phyloP scores from a whole-genome alignment of 495 filamentous ascomycete genomes.

The Clohesyomyces aquaticus region DNA sequence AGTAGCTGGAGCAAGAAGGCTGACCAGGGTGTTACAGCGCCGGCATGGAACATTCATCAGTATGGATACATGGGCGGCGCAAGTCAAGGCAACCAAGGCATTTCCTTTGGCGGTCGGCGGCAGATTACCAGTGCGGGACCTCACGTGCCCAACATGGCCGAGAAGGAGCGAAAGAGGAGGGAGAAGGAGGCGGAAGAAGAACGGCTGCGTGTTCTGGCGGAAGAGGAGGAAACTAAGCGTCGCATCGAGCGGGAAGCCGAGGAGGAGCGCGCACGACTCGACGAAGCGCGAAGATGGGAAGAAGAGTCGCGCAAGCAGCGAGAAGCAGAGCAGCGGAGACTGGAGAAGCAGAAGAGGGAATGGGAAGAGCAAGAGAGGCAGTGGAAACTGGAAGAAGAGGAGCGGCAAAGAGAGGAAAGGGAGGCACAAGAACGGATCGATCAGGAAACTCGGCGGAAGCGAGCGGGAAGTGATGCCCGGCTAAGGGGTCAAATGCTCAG shows the following conservation, averaged over 20 bases:
- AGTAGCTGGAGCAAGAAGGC: conserved; percentile 90
- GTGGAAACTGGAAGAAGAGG: conserved; percentile 83
- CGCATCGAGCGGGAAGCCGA: conserved; percentile 68
- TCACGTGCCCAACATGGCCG: conserved; percentile 71
- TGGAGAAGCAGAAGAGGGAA: conserved; percentile 74
- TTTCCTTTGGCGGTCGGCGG: conserved; percentile 85
- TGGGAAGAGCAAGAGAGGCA: conserved; percentile 85
- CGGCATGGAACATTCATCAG: conserved; percentile 98
- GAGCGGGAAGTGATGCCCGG: conserved; percentile 63
- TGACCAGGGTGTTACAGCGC: conserved; percentile 77
- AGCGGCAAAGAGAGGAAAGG: conserved; percentile 70
- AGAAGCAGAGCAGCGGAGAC: conserved; percentile 68
- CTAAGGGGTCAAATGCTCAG: conserved; percentile 84
- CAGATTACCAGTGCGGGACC: conserved; percentile 89
- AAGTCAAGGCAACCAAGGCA: conserved; percentile 91
- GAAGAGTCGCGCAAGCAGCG: conserved; percentile 70
- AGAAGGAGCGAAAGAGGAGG: conserved; percentile 64
- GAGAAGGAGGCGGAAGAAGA: conserved; percentile 63
- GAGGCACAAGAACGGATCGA: conserved; percentile 69
- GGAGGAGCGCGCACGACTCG: conserved; percentile 66
- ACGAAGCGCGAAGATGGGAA: conserved; percentile 80
- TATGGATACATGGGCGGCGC: conserved; percentile 96
- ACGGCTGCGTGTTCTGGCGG: conserved; percentile 60
- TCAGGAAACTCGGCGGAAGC: conserved; percentile 65
- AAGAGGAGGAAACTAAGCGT: conserved; percentile 67